These are phyloP conservation scores for Pseudonitzschia pungens DNA, from an alignment of 108 stramenopile genomes.

Conservation along the genomic window DNA sequence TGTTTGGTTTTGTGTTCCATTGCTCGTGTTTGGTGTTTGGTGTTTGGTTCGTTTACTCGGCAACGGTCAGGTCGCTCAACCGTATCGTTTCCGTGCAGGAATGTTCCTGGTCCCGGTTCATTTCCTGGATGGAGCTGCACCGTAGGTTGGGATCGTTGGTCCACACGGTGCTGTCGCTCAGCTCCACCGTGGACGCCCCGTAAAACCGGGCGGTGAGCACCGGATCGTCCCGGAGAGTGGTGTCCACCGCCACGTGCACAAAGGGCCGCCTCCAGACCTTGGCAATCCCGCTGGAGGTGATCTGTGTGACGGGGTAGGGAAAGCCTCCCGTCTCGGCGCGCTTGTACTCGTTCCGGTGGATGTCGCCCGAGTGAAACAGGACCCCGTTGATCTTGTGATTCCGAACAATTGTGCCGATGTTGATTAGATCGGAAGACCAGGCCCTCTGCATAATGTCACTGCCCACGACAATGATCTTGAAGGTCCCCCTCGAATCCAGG, in stretches of 20 bases:
- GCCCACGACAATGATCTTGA: slow-evolving; percentile 33
- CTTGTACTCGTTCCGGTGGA: slow-evolving; percentile 40
- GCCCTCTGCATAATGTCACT: slow-evolving; percentile 25
- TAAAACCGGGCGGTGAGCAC: slow-evolving; percentile 22
- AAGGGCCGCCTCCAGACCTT: slow-evolving; percentile 31
- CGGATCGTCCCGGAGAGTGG: slow-evolving; percentile 16
- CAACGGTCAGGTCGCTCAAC: slow-evolving; percentile 15
- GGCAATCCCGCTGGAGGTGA: slow-evolving; percentile 31
- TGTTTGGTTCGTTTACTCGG: background rate
- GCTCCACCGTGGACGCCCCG: slow-evolving; percentile 9
- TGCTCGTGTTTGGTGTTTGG: no score
- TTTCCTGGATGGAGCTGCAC: slow-evolving; percentile 22
- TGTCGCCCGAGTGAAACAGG: slow-evolving; percentile 34
- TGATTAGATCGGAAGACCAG: slow-evolving; percentile 10
- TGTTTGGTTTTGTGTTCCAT: no score
- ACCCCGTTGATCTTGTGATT: slow-evolving; percentile 20
- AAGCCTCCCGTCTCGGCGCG: background rate
- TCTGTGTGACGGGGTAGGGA: slow-evolving; percentile 29
- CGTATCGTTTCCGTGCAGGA: slow-evolving; percentile 32
- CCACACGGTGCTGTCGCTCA: slow-evolving; percentile 3
- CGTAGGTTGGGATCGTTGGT: slow-evolving; percentile 25
- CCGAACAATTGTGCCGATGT: slow-evolving; percentile 20
- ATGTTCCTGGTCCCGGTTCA: slow-evolving; percentile 12
- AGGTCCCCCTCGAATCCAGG: slow-evolving; percentile 13
- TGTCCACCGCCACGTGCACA: slow-evolving; percentile 26